These are phyloP conservation scores for Colletotrichum salicis DNA, from an alignment of 2,329 filamentous ascomycete species.

Conservation along the genomic window DNA sequence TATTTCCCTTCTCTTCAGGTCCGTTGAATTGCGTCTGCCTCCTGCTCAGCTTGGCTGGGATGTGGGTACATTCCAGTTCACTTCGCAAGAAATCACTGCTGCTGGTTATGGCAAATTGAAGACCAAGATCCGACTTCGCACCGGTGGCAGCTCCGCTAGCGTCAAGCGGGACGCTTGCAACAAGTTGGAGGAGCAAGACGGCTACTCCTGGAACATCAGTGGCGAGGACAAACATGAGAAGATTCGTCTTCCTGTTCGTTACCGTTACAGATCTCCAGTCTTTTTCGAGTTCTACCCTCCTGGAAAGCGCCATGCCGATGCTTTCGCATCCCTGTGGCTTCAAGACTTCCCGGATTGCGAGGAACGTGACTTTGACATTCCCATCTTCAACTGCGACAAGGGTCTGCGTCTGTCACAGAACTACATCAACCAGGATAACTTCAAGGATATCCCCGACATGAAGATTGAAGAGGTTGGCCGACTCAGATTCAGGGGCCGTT, in stretches of 20 bases:
- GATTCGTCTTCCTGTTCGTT: slow-evolving; percentile 86
- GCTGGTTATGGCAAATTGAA: slow-evolving; percentile 72
- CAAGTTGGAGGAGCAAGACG: slow-evolving; percentile 66
- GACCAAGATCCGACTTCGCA: slow-evolving; percentile 81
- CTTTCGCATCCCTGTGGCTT: slow-evolving; percentile 87
- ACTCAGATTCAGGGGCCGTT: slow-evolving; percentile 80
- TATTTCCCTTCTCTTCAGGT: slow-evolving; percentile 89
- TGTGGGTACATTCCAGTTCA: slow-evolving; percentile 92
- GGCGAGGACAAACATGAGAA: slow-evolving; percentile 51
- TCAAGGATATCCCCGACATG: slow-evolving; percentile 75
- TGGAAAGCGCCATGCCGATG: slow-evolving; percentile 75
- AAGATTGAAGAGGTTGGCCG: slow-evolving; percentile 84
- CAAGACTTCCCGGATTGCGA: slow-evolving; percentile 86
- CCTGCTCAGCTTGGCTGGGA: slow-evolving; percentile 91
- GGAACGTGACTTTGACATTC: slow-evolving; percentile 81
- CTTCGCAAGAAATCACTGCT: slow-evolving; percentile 75
- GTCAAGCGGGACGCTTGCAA: slow-evolving; percentile 73
- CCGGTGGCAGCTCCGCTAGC: slow-evolving; percentile 82
- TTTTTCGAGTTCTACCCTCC: slow-evolving; percentile 85
- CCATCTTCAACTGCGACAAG: slow-evolving; percentile 86
- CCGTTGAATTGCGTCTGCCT: slow-evolving; percentile 87
- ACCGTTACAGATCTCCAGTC: slow-evolving; percentile 88
- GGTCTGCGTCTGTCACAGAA: slow-evolving; percentile 85
- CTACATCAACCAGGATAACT: slow-evolving; percentile 86
- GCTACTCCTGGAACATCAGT: slow-evolving; percentile 60